Base-by-base conservation (phyloP, 2,329 filamentous ascomycete species). In the Diplodia sapinea region DNA sequence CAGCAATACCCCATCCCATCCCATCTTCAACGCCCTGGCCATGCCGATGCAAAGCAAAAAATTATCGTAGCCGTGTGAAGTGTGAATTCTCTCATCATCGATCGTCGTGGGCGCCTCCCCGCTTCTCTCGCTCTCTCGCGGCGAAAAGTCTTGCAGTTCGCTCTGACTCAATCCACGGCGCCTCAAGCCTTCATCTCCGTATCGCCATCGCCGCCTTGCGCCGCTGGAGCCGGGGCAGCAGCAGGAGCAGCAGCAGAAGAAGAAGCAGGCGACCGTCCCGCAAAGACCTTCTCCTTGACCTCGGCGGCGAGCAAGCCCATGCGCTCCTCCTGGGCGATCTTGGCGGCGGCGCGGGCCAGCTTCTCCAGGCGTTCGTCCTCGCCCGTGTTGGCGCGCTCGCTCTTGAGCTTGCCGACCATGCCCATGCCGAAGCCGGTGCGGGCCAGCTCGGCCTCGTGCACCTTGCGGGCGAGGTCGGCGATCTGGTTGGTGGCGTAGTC, bases 401-500 rank as follows among this genome's bases (percentile, higher is more conserved):
- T 70, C 52, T 73, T 72, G 52, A 70, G 64, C 59, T 74, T 75
- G 47, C 66, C 59, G n/a, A 62, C 49, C 36, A 64, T 17, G 7
- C 66, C 66, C 50, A 62, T 56, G 7, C 66, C 66, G 15, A 75
- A 76, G 15, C 73, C 72, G 68, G 78, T 79, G 67, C 78, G 71
- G n/a, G 74, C 75, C 50, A 74, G 78, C 9, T 83, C 87, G 2
- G 88, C 87, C 71, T 93, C 88, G 72, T 85, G 84, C 72, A 96
- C 90, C 82, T 97, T 97, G 71, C 88, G 87, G 50, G 91, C 91
- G 52, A 98, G 84, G 78, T 99, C 95, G 59, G 89, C 83, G 80
- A 99, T 95, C 79, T 97, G 94, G 79, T 94, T 95, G 74, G 91
- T 96, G 64, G 90, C 91, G 76, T 94, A 99, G 73, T 97, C 94